phyloP scores from a whole-genome alignment of 2,329 filamentous ascomycete genomes.

The Diaporthe longicolla region DNA sequence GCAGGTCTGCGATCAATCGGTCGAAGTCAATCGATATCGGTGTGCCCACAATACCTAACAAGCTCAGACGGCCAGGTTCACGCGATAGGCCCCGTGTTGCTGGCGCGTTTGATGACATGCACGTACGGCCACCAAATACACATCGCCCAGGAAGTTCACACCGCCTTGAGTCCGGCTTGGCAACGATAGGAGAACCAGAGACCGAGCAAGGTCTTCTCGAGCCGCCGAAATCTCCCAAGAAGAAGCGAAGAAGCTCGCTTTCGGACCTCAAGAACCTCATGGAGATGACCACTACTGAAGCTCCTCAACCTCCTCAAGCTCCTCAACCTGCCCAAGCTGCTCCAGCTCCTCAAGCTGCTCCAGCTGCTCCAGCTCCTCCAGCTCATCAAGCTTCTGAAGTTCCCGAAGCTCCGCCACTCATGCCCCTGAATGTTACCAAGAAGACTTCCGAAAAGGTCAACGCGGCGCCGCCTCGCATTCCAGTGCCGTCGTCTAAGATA shows the following conservation, averaged over 20 bases:
- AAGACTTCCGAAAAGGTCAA: constrained; percentile 71
- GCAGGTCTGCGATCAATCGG: constrained; percentile 76
- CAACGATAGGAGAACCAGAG: constrained; percentile 72
- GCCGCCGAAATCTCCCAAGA: constrained; percentile 64
- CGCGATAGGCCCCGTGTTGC: constrained; percentile 73
- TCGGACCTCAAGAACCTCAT: constrained; percentile 83
- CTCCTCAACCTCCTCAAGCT: constrained; percentile 40
- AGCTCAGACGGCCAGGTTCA: constrained; percentile 66
- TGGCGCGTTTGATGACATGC: constrained; percentile 72
- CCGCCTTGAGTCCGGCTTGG: constrained; percentile 56
- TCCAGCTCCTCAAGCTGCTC: constrained; percentile 48
- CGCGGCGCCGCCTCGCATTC: constrained; percentile 60
- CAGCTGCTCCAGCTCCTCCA: constrained; percentile 48
- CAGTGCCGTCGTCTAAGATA: constrained; percentile 63
- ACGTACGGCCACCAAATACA: constrained; percentile 45
- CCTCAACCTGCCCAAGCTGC: no score
- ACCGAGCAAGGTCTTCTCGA: constrained; percentile 53
- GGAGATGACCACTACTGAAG: constrained; percentile 69
- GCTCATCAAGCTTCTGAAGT: no score
- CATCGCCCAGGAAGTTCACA: constrained; percentile 71
- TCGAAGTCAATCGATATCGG: constrained; percentile 85
- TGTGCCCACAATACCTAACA: constrained; percentile 61
- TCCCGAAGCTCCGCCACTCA: constrained; percentile 59
- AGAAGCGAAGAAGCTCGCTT: constrained; percentile 91
- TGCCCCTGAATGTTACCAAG: constrained; percentile 67